Evolutionary conservation across 2,329 filamentous ascomycete species (phyloP), one percentile per base, ranked within the genome.

Genomic region (Gnomoniopsis sp.): DNA sequence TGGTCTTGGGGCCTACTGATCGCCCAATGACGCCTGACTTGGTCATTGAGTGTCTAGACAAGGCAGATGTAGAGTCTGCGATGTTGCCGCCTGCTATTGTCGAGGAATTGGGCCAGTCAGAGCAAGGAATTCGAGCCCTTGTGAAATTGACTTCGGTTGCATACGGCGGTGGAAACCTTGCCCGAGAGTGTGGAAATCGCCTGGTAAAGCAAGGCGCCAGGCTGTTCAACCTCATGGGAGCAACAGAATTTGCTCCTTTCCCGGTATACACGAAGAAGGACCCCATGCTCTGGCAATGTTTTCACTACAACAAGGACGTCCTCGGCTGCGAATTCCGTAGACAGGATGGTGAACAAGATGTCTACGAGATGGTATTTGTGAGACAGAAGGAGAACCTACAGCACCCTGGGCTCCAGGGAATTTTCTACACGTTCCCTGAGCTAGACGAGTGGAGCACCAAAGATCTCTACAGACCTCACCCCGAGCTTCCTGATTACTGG

Each of bases 241-340:
- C 75, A 11, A 79, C 77, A 2, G 77, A 80, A 75, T 77, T 66
- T 3, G 15, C 43, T 2, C 56, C 58, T 6, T 53, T 48, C 34
- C 33, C 47, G 14, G 47, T 72, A 3, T 72, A 73, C 53, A 65
- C 67, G 21, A 74, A 76, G 38, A 26, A 59, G 0, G 64, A 76
- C 46, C 65, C 58, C 0, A 60, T 71, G 22, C 62, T 74, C 7
- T 79, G 77, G 77, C 71, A 76, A 59, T 80, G 72, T 49, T 78
- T 79, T 57, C 67, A 75, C 60, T 66, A 76, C 62, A 70, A 77
- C 62, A 70, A 71, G 0, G 72, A 79, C 1, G n/a, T 68, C 0
- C 69, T 77, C 49, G 77, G 77, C 6, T 70, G 69, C 10, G 73
- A 77, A 3, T 79, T 77, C 72, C 71, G 72, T 19, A 59, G 60